Base-by-base conservation (phyloP, 2,329 filamentous ascomycete species). In the Truncatella angustata region DNA sequence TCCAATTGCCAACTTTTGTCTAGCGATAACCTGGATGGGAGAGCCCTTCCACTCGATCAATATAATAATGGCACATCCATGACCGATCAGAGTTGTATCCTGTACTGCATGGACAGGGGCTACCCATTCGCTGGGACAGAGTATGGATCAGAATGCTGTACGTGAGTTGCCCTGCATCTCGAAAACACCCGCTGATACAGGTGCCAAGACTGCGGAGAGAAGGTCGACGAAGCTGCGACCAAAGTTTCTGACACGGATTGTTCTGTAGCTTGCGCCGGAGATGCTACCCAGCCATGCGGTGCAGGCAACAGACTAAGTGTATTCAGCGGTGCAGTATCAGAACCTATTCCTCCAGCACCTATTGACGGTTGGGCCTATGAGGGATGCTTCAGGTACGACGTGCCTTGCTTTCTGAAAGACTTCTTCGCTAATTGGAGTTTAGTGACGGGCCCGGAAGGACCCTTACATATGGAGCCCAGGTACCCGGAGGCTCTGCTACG, bases 91-190 rank as follows among this genome's bases (percentile, higher is more conserved):
- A 70, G 67, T 42, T 87, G 84, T 60, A 69, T 81, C 43, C 63
- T 71, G 48, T 82, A 73, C 64, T 86, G 84, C 66, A 66, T 70
- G 10, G 61, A 56, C 39, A 68, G 70, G 23, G 75, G 73, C 3
- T 77, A 74, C 54, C 62, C 69, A 3, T 83, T 81, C 59, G 81
- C 81, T n/a, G 83, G 82, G 40, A 71, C 80, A 0, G 80, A 85
- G 58, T 82, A 79, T 59, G 70, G 67, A 21, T 68, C 70, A n/a
- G 78, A 86, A 61, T 86, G 83, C 68, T 86, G 67, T 70, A 59
- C 53, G 67, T 70, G 58, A 55, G 63, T 60, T 24, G 36, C n/a
- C 21, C 24, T 28, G 14, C 23, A 53, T 42, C n/a, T 21, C n/a
- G 20, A 5, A 11, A 32, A 16, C 5, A 28, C 23, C 45, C 37